Base-by-base conservation (phyloP, 2,329 filamentous ascomycete genomes). In the Colletotrichum agaves region DNA sequence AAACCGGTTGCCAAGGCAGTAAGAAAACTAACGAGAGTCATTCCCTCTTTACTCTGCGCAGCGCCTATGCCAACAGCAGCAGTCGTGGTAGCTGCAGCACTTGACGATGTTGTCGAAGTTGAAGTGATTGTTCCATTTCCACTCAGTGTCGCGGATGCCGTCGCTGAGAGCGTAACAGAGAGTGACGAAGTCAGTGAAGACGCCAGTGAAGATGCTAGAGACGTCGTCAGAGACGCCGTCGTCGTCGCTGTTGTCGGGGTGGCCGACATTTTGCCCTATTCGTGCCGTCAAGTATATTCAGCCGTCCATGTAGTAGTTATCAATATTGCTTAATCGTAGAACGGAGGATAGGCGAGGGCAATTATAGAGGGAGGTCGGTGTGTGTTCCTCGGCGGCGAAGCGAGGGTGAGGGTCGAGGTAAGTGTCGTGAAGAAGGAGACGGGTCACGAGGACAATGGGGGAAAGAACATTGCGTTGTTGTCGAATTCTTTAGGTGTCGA, bases 1-100 rank as follows among this genome's bases (percentile, higher is more conserved):
- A 91, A 75, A 74, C 89, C 89, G 56, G 88, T 85, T 39, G 82
- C 84, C 70, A 93, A 75, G 46, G 91, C 90, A 57, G 90, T 88
- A 39, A 92, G 73, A 71, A 93, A 93, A n/a, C 86, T 78, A 19
- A 81, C 76, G 56, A 87, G 75, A 69, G 82, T 83, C 53, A 84
- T 81, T 52, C 83, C 82, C 19, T 78, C 74, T 4, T 75, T 74
- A 3, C 70, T 68, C 56, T 80, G 73, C 12, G 21, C 33, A 19
- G 31, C 35, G 13, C 59, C 27, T 13, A 12, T 61, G 7, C 15
- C 31, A 27, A 44, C 23, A 37, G n/a, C 21, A 27, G 21, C 43
- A 50, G 41, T 23, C 19, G 37, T 17, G 15, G 37, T 8, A 27
- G 46, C 13, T 17, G 52, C 6, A 17, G 44, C 6, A 23, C 46